Percentiles rank a stretch among this genome's conserved stretches.
These are phyloP conservation scores for Penicillium soppii DNA, from an alignment of 495 filamentous ascomycete species.

Conservation along the genomic window DNA sequence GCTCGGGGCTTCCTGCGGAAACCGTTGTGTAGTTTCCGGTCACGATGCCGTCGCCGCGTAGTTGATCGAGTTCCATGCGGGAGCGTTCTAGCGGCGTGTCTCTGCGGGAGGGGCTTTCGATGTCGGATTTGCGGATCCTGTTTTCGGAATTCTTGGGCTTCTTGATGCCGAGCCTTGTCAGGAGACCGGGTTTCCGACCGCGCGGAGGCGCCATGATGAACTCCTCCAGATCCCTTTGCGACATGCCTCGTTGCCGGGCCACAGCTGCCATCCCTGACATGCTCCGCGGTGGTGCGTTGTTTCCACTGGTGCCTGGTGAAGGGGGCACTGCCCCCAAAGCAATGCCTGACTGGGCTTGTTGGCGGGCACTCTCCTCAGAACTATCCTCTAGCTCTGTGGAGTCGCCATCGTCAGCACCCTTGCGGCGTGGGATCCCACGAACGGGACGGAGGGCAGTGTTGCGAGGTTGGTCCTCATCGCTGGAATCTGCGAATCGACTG, in stretches of 20 bases:
- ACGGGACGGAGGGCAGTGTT: constrained; percentile 53
- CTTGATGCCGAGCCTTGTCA: constrained; percentile 41
- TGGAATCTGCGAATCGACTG: constrained; percentile 81
- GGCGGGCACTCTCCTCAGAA: constrained; percentile 42
- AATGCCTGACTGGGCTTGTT: constrained; percentile 9
- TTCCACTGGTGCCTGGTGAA: constrained; percentile 15
- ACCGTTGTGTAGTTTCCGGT: constrained; percentile 20
- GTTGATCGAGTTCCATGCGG: constrained; percentile 27
- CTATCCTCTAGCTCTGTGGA: constrained; percentile 71
- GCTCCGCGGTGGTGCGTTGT: constrained; percentile 15
- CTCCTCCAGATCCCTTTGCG: constrained; percentile 38
- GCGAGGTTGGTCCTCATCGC: constrained; percentile 62
- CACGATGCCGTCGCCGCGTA: constrained; percentile 17
- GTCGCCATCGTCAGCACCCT: constrained; percentile 54
- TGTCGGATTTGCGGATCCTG: constrained; percentile 29
- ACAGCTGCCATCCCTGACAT: constrained; percentile 40
- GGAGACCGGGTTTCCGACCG: constrained; percentile 38
- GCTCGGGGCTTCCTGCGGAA: constrained; percentile 11
- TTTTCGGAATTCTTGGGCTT: constrained; percentile 37
- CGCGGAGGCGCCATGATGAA: constrained; percentile 36
- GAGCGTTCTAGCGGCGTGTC: constrained; percentile 40
- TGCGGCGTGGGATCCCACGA: constrained; percentile 60
- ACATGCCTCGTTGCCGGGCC: constrained; percentile 42
- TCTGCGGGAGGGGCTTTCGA: constrained; percentile 27
- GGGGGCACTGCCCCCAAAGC: constrained; percentile 4